Evolutionary conservation across 192 early-diverging fungal species (phyloP), one percentile per base, ranked within the genome.

Genomic region (Backusella tuberculispora): DNA sequence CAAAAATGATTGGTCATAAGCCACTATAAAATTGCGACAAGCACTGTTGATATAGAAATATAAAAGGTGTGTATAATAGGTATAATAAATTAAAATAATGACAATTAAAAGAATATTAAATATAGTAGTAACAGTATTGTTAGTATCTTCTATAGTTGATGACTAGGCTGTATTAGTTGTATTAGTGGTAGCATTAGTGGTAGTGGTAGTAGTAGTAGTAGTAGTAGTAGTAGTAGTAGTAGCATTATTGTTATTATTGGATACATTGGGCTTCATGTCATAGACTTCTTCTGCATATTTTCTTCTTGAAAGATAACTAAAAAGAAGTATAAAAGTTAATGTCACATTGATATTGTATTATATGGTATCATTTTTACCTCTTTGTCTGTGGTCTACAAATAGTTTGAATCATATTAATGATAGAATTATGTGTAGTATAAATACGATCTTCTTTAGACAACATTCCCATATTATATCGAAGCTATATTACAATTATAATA

Each of bases 301-400:
- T 29, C 72, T 40, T 64, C 72, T 43, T 29, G 63, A 43, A 65
- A 73, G 19, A 34, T 73, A 73, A 46, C 72, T 73, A 37, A 41
- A 10, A n/a, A 19, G 5, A 13, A 69, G 4, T 5, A 0, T 1
- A 48, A 40, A 4, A 1, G 0, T 17, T 0, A 15, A 15, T 21
- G 34, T 24, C 21, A 26, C 21, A 60, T 5, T 9, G 12, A 3
- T 5, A 50, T 19, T 50, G 19, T 19, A 6, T 13, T 60, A 65
- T 65, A 65, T 15, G 24, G 14, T 19, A 53, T 63, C 2, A 2
- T 41, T 44, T 42, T 47, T 83, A 88, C 83, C 87, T 88, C 60
- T 81, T 79, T 10, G 84, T 77, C 5, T 82, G 81, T 40, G 85
- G 85, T 40, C 88, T 73, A 76, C 87, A 93, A 13, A 92, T 71